These are phyloP conservation scores for Colletotrichum zoysiae DNA, from an alignment of 2,329 filamentous ascomycete species.

Conservation along the genomic window DNA sequence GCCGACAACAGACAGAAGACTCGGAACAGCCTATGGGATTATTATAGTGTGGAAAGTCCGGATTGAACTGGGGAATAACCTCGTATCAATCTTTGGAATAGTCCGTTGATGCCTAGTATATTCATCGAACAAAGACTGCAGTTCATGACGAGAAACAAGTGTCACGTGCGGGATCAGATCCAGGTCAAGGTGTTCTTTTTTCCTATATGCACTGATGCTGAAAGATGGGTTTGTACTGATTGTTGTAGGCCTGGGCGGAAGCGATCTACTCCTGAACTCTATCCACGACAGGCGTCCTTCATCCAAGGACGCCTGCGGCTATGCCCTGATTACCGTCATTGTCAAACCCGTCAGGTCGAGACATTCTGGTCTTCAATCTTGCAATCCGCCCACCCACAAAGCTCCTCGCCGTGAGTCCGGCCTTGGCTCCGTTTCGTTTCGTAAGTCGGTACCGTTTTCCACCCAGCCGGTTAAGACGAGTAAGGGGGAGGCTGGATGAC, in stretches of 20 bases:
- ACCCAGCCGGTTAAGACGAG: not conserved
- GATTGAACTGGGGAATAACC: too few relatives aligned
- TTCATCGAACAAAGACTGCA: too few relatives aligned
- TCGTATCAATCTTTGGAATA: too few relatives aligned
- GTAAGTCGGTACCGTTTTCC: not conserved
- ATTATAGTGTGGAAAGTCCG: too few relatives aligned
- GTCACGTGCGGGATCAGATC: not conserved
- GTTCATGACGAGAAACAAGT: too few relatives aligned
- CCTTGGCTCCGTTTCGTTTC: not conserved
- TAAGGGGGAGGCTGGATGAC: not conserved
- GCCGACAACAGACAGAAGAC: too few relatives aligned
- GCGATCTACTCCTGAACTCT: not conserved
- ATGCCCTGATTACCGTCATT: not conserved
- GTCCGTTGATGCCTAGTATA: too few relatives aligned
- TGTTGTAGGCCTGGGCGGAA: not conserved
- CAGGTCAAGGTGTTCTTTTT: not conserved
- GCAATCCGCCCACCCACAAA: too few relatives aligned
- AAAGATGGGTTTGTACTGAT: not conserved
- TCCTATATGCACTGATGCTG: not conserved
- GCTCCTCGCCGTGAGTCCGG: not conserved
- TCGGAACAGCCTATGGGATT: too few relatives aligned
- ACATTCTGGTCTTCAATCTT: not conserved
- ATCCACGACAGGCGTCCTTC: not conserved
- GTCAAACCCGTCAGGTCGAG: not conserved
- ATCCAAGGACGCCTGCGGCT: not conserved